Conservation (phyloP, 2,329 filamentous ascomycete species). For the Dothideomycetes sp. region DNA sequence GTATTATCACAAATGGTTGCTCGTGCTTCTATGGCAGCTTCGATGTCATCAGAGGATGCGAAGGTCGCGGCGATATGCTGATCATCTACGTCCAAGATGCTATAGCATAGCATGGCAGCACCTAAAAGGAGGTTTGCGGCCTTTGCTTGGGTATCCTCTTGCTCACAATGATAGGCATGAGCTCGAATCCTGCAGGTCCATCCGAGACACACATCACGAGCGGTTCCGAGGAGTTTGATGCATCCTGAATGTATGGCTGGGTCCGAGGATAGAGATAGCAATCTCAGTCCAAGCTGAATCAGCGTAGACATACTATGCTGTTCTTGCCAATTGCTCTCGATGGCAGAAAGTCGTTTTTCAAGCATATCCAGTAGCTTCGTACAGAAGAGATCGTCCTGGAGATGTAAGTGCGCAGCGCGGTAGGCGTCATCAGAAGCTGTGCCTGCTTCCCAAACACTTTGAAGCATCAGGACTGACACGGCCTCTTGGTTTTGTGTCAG, state of each 20-base stretch:
- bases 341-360: slow-evolving; percentile 33
- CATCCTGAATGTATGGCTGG: background rate
- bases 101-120: slow-evolving; percentile 48
- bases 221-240: slow-evolving; percentile 28
- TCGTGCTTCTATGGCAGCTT: slow-evolving; percentile 31
- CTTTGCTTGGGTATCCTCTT: slow-evolving; percentile 29
- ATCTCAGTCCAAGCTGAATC: slow-evolving; percentile 35
- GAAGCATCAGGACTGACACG: slow-evolving; percentile 41
- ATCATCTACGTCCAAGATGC: slow-evolving; percentile 33
- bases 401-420: slow-evolving; percentile 41
- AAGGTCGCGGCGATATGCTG: slow-evolving; percentile 17
- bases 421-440: slow-evolving; percentile 33
- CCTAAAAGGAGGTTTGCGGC: slow-evolving; percentile 38
- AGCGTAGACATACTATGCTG: slow-evolving; percentile 48
- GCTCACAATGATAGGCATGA: slow-evolving; percentile 32
- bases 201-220: slow-evolving; percentile 34
- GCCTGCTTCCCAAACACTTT: slow-evolving; percentile 48
- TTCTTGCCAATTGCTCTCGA: slow-evolving; percentile 52
- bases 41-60: slow-evolving; percentile 16
- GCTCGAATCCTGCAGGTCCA: slow-evolving; percentile 45
- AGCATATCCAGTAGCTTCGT: slow-evolving; percentile 41
- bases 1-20: slow-evolving; percentile 40
- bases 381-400: slow-evolving; percentile 45
- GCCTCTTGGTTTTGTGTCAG: slow-evolving; percentile 52
- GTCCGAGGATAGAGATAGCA: slow-evolving; percentile 18